phyloP scores from a whole-genome alignment of 2,329 filamentous ascomycete genomes.

The Aureobasidium sp. region DNA sequence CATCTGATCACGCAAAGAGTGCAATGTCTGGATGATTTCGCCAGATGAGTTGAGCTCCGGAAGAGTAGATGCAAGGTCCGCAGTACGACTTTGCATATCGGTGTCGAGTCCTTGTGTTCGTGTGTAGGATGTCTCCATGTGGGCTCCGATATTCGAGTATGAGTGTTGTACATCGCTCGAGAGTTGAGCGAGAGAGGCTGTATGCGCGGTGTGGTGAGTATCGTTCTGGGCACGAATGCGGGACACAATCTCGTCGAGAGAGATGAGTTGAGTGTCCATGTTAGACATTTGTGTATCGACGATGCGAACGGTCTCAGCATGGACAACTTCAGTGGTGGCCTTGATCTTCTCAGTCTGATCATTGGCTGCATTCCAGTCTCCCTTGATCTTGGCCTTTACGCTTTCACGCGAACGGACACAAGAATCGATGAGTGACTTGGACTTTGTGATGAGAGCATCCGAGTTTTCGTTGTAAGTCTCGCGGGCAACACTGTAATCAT shows the following conservation, averaged over 20 bases:
- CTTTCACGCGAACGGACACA: conserved; percentile 65
- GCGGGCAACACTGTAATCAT: conserved; percentile 52
- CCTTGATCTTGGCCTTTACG: conserved; percentile 72
- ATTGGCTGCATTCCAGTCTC: conserved; percentile 75
- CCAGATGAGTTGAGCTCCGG: conserved; percentile 47
- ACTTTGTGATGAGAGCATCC: conserved; percentile 62
- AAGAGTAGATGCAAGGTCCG: conserved; percentile 51
- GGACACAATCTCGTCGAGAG: conserved; percentile 82
- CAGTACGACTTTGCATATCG: conserved; percentile 55
- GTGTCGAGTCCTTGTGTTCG: conserved; percentile 60
- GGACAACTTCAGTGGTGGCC: conserved; percentile 73
- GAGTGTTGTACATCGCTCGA: conserved; percentile 62
- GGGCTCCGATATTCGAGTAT: conserved; percentile 60
- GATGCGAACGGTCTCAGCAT: conserved; percentile 80
- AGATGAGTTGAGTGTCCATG: conserved; percentile 79
- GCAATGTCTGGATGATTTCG: conserved; percentile 61
- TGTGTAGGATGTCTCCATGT: conserved; percentile 60
- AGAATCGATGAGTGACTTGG: conserved; percentile 59
- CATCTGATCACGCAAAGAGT: conserved; percentile 64
- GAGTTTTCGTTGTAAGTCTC: conserved; percentile 61
- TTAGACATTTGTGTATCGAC: conserved; percentile 84
- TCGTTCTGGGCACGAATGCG: conserved; percentile 75
- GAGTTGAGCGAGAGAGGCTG: conserved; percentile 56
- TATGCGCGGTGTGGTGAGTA: conserved; percentile 62
- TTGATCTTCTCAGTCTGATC: conserved; percentile 78